A percentile compares a stretch with the other conserved stretches of the same genome.
Conservation (phyloP, 495 filamentous ascomycete species). For the Penicillium pulvis region DNA sequence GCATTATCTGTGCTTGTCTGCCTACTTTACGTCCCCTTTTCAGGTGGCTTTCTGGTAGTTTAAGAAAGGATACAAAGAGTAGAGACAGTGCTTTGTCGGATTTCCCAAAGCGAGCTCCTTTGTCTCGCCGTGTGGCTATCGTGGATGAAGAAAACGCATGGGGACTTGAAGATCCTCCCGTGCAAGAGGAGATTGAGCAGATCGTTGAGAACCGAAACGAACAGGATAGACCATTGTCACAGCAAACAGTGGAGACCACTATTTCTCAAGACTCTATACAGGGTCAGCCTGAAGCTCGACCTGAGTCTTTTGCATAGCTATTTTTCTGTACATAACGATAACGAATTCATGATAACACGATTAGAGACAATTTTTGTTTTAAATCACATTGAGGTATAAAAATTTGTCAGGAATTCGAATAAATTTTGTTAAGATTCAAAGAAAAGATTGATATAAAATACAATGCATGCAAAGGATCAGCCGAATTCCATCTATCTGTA, state of each 20-base stretch:
- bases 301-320: slow-evolving; percentile 15
- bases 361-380: not conserved
- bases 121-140: not conserved
- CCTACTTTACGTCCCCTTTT: slow-evolving; percentile 42
- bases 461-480: slow-evolving; percentile 37
- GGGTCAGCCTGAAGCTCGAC: slow-evolving; percentile 1
- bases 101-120: not conserved
- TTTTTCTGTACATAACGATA: not conserved
- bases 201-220: not conserved
- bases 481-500: slow-evolving; percentile 44
- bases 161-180: not conserved
- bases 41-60: slow-evolving; percentile 16
- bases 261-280: not conserved
- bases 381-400: not conserved
- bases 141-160: slow-evolving; percentile 12
- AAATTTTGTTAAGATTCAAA: slow-evolving; percentile 9
- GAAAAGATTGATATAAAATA: slow-evolving; percentile 35
- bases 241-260: not conserved
- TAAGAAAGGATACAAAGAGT: not conserved
- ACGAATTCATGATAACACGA: not conserved
- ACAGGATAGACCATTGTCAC: not conserved
- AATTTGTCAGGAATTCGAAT: not conserved
- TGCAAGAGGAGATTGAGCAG: not conserved
- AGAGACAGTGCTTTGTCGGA: slow-evolving; percentile 1
- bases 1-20: slow-evolving; percentile 52